These are phyloP conservation scores for Vigna radiata DNA, from an alignment of 306 rosid species.

Conservation along the genomic window DNA sequence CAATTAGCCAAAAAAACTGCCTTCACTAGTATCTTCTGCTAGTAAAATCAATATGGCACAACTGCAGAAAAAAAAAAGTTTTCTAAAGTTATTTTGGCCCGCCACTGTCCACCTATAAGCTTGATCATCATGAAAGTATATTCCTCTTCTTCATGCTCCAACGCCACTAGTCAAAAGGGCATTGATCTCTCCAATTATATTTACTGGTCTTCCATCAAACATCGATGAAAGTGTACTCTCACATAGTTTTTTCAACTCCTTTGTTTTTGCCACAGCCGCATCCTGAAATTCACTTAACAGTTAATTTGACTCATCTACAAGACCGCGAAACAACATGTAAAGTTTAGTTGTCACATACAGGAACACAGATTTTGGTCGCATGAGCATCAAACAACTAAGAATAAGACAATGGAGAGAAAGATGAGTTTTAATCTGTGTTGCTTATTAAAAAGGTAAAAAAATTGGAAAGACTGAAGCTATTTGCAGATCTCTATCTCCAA, in stretches of 20 bases:
- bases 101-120: slow-evolving; percentile 35
- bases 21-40: slow-evolving; percentile 12
- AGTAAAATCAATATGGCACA: slow-evolving; percentile 15
- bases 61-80: neutral
- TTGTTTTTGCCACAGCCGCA: slow-evolving; percentile 70
- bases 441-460: neutral
- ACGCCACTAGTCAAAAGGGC: slow-evolving; percentile 65
- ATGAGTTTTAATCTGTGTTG: neutral
- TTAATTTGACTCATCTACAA: slow-evolving; percentile 28
- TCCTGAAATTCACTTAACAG: slow-evolving; percentile 64
- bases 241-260: slow-evolving; percentile 80
- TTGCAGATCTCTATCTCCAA: neutral
- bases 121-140: neutral
- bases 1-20: neutral
- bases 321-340: slow-evolving; percentile 1
- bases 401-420: slow-evolving; percentile 2
- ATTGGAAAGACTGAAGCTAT: neutral
- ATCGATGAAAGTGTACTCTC: slow-evolving; percentile 79
- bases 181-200: slow-evolving; percentile 94
- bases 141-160: slow-evolving; percentile 57
- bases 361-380: neutral
- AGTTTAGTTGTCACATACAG: slow-evolving; percentile 16
- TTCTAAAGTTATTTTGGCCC: slow-evolving; percentile 17
- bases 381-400: slow-evolving; percentile 32
- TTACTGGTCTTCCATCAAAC: slow-evolving; percentile 94